Evolutionary conservation across 2,329 filamentous ascomycete genomes (phyloP), one percentile per base, ranked within the genome.

Genomic region (Aotearoamyces nothofagi): DNA sequence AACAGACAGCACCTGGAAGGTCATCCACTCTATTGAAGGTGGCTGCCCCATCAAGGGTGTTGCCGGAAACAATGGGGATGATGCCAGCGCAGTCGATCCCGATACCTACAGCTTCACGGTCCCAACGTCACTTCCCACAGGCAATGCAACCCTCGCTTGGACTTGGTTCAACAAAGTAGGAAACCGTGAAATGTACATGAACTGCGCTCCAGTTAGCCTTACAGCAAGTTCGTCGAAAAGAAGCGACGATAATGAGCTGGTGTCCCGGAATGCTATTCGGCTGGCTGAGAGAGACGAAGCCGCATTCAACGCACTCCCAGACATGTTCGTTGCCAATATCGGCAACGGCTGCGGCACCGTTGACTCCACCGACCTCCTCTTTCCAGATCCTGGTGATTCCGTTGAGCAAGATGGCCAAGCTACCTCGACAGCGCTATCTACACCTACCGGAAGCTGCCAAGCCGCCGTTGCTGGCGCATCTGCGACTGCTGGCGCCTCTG

Each of bases 111-210:
- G 69, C 16, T 92, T 76, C 56, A 66, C 56, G 0, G 70, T 94
- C 5, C 87, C 86, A 0, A 50, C 63, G 0, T 68, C 74, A 13
- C 64, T 94, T 26, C 69, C 75, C 6, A 58, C 74, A 2, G 90
- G 87, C 4, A 66, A 84, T 22, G 86, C 79, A 15, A 80, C 75
- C 0, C 61, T 96, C 4, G 82, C 82, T 0, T 96, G 86, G 84
- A 83, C 83, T 1, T 96, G 90, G 90, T 72, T 92, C 55, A 96
- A 96, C 61, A 78, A 78, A 34, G 47, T 92, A 7, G 90, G 90
- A 3, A 93, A 93, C 58, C 76, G 86, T 1, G 90, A 96, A 50
- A 83, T 93, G 66, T 94, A 96, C 64, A 92, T 93, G 84, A 92
- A 93, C 65, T 98, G 87, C 43, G 82, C 78, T 0, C 71, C 81